Evolutionary conservation across 2,329 filamentous ascomycete species (phyloP).

Genomic region (Neofusicoccum ribis): DNA sequence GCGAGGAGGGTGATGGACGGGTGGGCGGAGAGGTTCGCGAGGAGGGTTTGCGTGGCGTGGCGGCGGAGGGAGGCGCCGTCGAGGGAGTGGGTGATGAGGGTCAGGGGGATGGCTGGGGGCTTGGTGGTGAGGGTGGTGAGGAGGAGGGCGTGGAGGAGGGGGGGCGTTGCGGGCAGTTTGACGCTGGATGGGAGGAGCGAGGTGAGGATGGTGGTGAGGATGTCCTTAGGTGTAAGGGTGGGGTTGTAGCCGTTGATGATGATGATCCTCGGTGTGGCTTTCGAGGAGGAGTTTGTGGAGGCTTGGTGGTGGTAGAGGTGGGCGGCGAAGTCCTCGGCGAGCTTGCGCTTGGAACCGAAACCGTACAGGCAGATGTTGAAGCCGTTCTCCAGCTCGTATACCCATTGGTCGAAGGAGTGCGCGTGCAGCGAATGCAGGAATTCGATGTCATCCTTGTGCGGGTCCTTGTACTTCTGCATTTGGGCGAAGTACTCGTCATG

Average conservation of each 20-base stretch:
- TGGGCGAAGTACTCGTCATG: conserved; percentile 89
- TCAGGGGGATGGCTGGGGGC: conserved; percentile 31
- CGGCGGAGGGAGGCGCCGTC: conserved; percentile 78
- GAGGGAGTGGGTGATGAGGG: conserved; percentile 74
- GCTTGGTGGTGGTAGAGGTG: conserved; percentile 58
- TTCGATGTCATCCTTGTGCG: conserved; percentile 68
- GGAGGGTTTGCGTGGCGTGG: conserved; percentile 65
- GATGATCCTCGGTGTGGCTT: conserved; percentile 63
- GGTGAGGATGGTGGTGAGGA: conserved; percentile 67
- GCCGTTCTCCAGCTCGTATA: conserved; percentile 80
- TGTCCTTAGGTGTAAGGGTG: conserved; percentile 65
- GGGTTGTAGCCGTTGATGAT: conserved; percentile 83
- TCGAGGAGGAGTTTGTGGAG: conserved; percentile 30
- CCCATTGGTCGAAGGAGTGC: conserved; percentile 86
- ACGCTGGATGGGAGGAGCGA: conserved; percentile 56
- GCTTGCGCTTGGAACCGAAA: conserved; percentile 80
- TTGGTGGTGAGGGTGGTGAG: conserved; percentile 58
- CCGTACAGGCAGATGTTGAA: conserved; percentile 93
- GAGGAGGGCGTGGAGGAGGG: conserved; percentile 68
- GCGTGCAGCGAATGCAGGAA: conserved; percentile 74
- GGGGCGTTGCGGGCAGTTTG: conserved; percentile 64
- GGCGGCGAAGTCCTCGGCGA: conserved; percentile 74
- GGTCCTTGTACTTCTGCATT: conserved; percentile 64
- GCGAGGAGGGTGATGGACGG: conserved; percentile 71
- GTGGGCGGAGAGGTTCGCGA: conserved; percentile 76